Base-by-base conservation (phyloP, 2,329 filamentous ascomycete genomes). In the Ophiostoma angusticollis region DNA sequence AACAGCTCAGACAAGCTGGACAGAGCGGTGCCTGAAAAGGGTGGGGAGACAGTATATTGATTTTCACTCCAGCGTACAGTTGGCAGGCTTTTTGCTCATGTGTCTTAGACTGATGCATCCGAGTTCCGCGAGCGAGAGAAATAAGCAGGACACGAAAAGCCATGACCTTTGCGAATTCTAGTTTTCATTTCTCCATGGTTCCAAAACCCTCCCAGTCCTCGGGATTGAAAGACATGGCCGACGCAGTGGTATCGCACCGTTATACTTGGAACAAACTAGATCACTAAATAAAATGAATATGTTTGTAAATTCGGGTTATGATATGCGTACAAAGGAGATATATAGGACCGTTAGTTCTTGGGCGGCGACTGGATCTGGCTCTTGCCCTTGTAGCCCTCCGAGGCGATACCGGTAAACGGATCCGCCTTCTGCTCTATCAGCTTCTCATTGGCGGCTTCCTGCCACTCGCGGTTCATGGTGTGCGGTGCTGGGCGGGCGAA, bases 391-490 rank as follows among this genome's bases (percentile, higher is more conserved):
- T 93, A 93, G 53, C 76, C 78, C 59, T 81, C 74, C 56, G 81
- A 80, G 50, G 80, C 72, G 63, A 91, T 66, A 71, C 86, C 86
- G 47, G 81, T 85, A 61, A 94, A 74, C 46, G 86, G 86, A 59
- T 94, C 86, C 58, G 84, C 70, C 56, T 80, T 82, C 76, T 93
- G 83, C 58, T 69, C 68, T 84, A 93, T 59, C 62, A 95, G 72
- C 64, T 83, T 91, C 70, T 95, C 91, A 65, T 98, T 94, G 52
- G 80, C 74, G 52, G 81, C 81, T 70, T 96, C 86, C 70, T 98
- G 85, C 77, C 83, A 96, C 67, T 98, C 91, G 72, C 84, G 83
- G 67, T 71, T 89, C 87, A 98, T 93, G 55, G 89, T 93, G 61
- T 70, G 68, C 50, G 91, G 91, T 47, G 73, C 56, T 44, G 75